Conservation (phyloP, 2,329 filamentous ascomycete species). For the Epichloe gansuensis region DNA sequence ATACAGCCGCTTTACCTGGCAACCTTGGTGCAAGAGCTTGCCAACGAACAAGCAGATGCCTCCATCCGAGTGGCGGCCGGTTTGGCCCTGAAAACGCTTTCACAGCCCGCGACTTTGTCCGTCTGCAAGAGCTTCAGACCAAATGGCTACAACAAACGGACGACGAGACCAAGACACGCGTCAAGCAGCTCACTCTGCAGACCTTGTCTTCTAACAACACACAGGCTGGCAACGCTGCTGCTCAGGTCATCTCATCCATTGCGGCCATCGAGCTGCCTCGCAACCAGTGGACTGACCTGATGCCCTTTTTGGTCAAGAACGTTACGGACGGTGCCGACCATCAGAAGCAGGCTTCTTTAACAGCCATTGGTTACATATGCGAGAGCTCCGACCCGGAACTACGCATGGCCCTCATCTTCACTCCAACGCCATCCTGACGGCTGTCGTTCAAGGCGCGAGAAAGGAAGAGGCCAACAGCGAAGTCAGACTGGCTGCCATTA, state of each 20-base stretch:
- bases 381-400: conserved; percentile 87
- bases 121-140: conserved; percentile 79
- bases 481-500: conserved; percentile 85
- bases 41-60: conserved; percentile 73
- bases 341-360: conserved; percentile 88
- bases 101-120: conserved; percentile 77
- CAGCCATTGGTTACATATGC: conserved; percentile 97
- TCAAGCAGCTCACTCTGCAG: conserved; percentile 84
- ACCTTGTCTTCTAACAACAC: conserved; percentile 70
- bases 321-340: conserved; percentile 77
- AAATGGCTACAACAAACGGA: conserved; percentile 86
- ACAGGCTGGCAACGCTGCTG: conserved; percentile 77
- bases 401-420: conserved; percentile 66
- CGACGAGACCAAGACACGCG: conserved; percentile 67
- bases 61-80: conserved; percentile 88
- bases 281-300: conserved; percentile 86
- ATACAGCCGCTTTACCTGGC: conserved; percentile 78
- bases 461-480: conserved; percentile 91
- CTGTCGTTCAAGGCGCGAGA: conserved; percentile 91
- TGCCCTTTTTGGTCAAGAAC: conserved; percentile 80
- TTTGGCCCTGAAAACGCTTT: conserved; percentile 98
- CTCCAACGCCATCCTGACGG: conserved; percentile 95
- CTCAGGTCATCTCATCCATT: conserved; percentile 91
- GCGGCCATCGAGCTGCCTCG: conserved; percentile 89
- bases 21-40: conserved; percentile 85